A percentile compares a stretch with the other conserved stretches of the same genome.
Conservation (phyloP, 106 monocot genomes). For the Acanthochlamys bracteata region DNA sequence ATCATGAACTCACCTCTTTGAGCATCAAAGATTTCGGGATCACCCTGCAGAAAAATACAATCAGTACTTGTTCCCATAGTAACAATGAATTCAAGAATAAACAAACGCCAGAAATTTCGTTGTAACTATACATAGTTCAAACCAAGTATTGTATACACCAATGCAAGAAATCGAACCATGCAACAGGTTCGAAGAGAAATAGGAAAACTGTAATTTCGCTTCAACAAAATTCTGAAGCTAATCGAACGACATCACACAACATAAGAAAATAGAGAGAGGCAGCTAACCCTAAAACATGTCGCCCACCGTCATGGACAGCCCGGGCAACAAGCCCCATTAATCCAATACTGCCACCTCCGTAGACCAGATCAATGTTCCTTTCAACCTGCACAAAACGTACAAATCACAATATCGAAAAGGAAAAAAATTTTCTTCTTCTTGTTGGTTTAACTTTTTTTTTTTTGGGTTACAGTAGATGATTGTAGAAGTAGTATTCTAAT, state of each 20-base stretch:
- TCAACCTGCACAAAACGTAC: conserved; percentile 28
- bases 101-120: too few species aligned
- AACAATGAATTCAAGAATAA: neutral
- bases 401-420: neutral
- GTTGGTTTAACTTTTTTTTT: neutral
- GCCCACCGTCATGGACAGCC: conserved; percentile 44
- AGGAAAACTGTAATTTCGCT: too few species aligned
- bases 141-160: too few species aligned
- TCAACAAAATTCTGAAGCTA: neutral
- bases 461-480: neutral
- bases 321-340: conserved; percentile 54
- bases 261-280: conserved; percentile 10
- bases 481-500: neutral
- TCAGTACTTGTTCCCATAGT: neutral
- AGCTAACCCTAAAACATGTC: conserved; percentile 48
- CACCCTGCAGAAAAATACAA: conserved; percentile 30
- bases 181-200: too few species aligned
- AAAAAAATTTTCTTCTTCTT: neutral
- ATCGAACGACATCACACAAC: neutral
- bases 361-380: conserved; percentile 49
- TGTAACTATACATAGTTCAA: too few species aligned
- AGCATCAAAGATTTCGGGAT: conserved; percentile 63
- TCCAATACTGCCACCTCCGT: conserved; percentile 56
- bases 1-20: conserved; percentile 34
- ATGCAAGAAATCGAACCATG: too few species aligned